Conservation (phyloP, 2,329 filamentous ascomycete genomes). For the Trichoderma hamatum region DNA sequence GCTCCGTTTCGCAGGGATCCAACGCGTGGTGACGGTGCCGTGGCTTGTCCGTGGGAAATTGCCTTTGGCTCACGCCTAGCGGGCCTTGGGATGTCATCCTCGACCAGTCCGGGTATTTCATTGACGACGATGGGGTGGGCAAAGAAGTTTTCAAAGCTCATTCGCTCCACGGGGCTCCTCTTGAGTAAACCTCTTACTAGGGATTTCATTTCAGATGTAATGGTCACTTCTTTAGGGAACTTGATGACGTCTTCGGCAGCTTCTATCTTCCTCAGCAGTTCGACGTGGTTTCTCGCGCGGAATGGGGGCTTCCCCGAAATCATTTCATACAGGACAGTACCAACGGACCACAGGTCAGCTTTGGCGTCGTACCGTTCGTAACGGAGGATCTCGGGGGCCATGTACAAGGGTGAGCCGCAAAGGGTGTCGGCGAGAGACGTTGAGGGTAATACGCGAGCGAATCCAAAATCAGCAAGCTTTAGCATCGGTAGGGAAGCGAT, state of each 20-base stretch:
- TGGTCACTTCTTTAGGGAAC: conserved; percentile 73
- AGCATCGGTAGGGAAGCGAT: conserved; percentile 88
- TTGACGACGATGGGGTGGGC: conserved; percentile 69
- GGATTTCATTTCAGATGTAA: conserved; percentile 76
- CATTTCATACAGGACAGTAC: conserved; percentile 96
- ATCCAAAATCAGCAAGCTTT: conserved; percentile 98
- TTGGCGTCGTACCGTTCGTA: conserved; percentile 98
- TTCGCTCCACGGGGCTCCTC: conserved; percentile 79
- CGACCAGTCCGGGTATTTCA: conserved; percentile 78
- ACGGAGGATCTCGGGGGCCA: conserved; percentile 95
- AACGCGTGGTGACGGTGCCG: conserved; percentile 35
- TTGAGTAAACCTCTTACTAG: conserved; percentile 82
- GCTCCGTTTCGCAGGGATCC: conserved; percentile 44
- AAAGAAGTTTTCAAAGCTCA: conserved; percentile 88
- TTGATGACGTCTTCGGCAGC: conserved; percentile 81
- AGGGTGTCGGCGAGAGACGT: conserved; percentile 94
- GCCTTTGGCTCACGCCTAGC: conserved; percentile 42
- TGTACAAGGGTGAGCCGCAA: conserved; percentile 95
- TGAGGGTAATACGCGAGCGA: conserved; percentile 86
- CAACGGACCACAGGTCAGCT: conserved; percentile 96
- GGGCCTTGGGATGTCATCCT: conserved; percentile 67
- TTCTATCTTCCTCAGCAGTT: conserved; percentile 90
- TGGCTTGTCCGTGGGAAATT: conserved; percentile 38
- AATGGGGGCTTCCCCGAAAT: conserved; percentile 88
- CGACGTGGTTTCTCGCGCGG: conserved; percentile 89